Evolutionary conservation across 345 rosid species (phyloP), one percentile per base, ranked within the genome.

Genomic region (Eutrema japonicum): DNA sequence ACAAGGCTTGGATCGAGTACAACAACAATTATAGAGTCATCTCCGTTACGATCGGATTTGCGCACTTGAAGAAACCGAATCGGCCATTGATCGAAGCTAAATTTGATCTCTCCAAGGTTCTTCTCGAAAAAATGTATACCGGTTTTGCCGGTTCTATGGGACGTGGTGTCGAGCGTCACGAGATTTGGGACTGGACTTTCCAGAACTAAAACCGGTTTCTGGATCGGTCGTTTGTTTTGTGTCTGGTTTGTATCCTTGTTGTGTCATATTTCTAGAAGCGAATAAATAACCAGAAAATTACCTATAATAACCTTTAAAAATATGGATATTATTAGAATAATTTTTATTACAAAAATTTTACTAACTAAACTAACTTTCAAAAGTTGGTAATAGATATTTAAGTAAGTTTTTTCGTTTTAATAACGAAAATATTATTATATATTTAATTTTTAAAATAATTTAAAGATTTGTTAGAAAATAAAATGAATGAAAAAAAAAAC

Each of bases 131-230:
- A 18, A 77, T 77, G 80, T 70, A 70, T 22, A 42, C 54, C 66
- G 80, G 83, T 12, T 80, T 80, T 64, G 4, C 69, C 50, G 82
- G 81, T 47, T 74, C 84, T 14, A 76, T 76, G 61, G 81, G 83
- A 0, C 47, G 13, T 55, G 55, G 74, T 45, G 61, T 59, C 2
- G 76, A 69, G 79, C 79, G 71, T 40, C 83, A 84, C 53, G 71
- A 74, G 71, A 73, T 72, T 0, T 78, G 77, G 73, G 73, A 73
- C n/a, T 72, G 81, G 77, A 67, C 27, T 55, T 78, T 78, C 35
- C 66, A 77, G 32, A 77, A 77, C 4, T 53, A 64, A 64, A 56
- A 30, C 55, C 72, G 66, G 76, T 16, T 56, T 47, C 13, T 51
- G 0, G 26, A 22, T 60, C 49, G 56, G 35, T 61, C 2, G 9